Evolutionary conservation across 331 rosid genomes (phyloP), one percentile per base, ranked within the genome.

Genomic region (Malus hybrid): DNA sequence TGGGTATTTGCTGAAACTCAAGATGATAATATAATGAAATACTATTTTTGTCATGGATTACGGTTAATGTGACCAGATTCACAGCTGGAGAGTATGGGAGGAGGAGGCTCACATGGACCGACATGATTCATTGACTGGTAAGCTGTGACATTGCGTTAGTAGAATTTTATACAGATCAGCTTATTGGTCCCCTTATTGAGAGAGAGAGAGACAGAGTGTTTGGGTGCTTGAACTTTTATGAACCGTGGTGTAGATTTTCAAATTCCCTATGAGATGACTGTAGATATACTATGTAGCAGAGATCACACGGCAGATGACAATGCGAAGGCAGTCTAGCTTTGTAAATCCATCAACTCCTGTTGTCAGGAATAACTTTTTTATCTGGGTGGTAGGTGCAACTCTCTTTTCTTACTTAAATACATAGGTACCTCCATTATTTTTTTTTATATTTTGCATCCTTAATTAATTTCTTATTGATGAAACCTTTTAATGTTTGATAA

Each of bases 21-120:
- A 77, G 67, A 32, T 62, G 73, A 74, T 24, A 71, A 9, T 62
- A 34, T 18, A 71, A 22, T 50, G 24, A 18, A 31, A n/a, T 63
- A 46, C 24, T 46, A 28, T 50, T 75, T 66, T 64, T 73, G 74
- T 50, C 42, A 68, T 57, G 33, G 46, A 27, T 69, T 76, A 59
- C 55, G 68, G 76, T 76, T 84, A 75, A 60, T 85, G 66, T 71
- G 76, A 77, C 69, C 96, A 94, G 99, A 86, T 90, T 83, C 97
- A 94, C 76, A 89, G 93, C 80, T 94, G 99, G 99, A 89, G 99
- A 83, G 86, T 20, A 69, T 94, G 99, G 99, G 99, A 94, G 72
- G 89, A 89, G 29, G 96, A 87, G 80, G 97, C 97, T 81, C 97
- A 79, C 77, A 75, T 85, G 93, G 97, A 89, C 80, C 84, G 70